phyloP scores from a whole-genome alignment of 345 rosid species.

The Gynandropsis gynandra region DNA sequence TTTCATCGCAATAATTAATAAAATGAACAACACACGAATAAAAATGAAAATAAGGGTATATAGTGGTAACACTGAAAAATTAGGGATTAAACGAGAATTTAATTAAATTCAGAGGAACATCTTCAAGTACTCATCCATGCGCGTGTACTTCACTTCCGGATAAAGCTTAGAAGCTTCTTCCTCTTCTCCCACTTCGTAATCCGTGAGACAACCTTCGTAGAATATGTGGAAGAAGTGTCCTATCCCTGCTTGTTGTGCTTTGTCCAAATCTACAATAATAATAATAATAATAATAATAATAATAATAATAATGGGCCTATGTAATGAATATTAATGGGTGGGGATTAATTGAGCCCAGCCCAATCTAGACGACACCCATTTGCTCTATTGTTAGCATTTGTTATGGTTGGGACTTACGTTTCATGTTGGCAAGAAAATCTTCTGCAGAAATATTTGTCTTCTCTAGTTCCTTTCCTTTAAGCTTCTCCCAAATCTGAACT shows the following conservation, averaged over 20 bases:
- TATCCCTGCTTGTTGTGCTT: constrained; percentile 41
- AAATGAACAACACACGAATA: no score
- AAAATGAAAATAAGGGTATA: no score
- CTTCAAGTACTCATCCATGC: constrained; percentile 56
- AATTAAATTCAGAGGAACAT: constrained; percentile 27
- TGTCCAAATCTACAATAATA: constrained; percentile 21
- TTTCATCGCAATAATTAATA: no score
- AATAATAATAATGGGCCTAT: not conserved
- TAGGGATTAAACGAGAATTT: no score
- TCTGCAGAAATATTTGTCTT: constrained; percentile 35
- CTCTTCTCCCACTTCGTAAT: constrained; percentile 50
- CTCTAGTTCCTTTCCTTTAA: constrained; percentile 36
- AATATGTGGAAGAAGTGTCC: constrained; percentile 80
- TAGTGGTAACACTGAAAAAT: no score
- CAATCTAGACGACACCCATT: no score
- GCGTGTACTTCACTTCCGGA: constrained; percentile 58
- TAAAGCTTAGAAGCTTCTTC: constrained; percentile 68
- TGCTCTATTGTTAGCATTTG: no score
- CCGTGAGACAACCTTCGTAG: constrained; percentile 75
- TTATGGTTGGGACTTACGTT: no score
- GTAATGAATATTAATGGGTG: not conserved
- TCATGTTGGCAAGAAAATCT: constrained; percentile 51
- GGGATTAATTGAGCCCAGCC: no score
- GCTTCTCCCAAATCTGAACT: constrained; percentile 61
- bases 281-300: not conserved